phyloP scores from a whole-genome alignment of 352 stramenopile species.

The Phytophthora chlamydospora region DNA sequence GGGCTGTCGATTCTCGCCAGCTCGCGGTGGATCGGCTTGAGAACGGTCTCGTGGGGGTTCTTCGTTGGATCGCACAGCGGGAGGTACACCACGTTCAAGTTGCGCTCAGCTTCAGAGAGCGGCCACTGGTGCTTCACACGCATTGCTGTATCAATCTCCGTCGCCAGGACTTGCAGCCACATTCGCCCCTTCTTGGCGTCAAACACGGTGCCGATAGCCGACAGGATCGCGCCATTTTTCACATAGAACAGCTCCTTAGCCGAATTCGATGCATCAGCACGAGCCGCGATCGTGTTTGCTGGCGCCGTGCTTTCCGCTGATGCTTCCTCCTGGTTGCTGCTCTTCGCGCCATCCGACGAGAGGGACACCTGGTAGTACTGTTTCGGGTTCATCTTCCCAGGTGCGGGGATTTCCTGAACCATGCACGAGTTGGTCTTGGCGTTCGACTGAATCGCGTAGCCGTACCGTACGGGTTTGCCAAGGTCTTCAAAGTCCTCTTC shows the following conservation, averaged over 20 bases:
- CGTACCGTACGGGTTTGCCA: constrained; percentile 39
- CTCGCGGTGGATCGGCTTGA: constrained; percentile 51
- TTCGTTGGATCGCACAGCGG: constrained; percentile 45
- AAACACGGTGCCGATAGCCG: constrained; percentile 56
- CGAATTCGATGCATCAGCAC: constrained; percentile 40
- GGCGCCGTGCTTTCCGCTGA: constrained; percentile 3
- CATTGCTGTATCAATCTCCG: constrained; percentile 58
- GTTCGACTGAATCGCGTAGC: constrained; percentile 79
- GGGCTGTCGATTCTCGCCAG: constrained; percentile 54
- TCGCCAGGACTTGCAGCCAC: constrained; percentile 69
- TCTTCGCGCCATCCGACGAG: constrained; percentile 16
- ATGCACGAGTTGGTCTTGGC: constrained; percentile 81
- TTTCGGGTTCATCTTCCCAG: constrained; percentile 63
- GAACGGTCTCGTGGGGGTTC: constrained; percentile 36
- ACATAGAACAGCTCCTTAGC: constrained; percentile 63
- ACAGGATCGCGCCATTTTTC: constrained; percentile 56
- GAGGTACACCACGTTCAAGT: constrained; percentile 63
- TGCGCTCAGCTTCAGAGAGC: constrained; percentile 47
- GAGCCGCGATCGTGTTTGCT: constrained; percentile 37
- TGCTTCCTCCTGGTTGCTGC: constrained; percentile 30
- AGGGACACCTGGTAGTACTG: constrained; percentile 59
- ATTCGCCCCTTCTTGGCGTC: constrained; percentile 53
- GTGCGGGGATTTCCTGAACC: constrained; percentile 68
- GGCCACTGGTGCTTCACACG: constrained; percentile 39
- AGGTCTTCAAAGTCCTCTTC: constrained; percentile 39